A percentile compares a stretch with the other conserved stretches of the same genome.
These are phyloP conservation scores for Blastocystis sp. DNA, from an alignment of 352 stramenopile genomes.

Conservation along the genomic window DNA sequence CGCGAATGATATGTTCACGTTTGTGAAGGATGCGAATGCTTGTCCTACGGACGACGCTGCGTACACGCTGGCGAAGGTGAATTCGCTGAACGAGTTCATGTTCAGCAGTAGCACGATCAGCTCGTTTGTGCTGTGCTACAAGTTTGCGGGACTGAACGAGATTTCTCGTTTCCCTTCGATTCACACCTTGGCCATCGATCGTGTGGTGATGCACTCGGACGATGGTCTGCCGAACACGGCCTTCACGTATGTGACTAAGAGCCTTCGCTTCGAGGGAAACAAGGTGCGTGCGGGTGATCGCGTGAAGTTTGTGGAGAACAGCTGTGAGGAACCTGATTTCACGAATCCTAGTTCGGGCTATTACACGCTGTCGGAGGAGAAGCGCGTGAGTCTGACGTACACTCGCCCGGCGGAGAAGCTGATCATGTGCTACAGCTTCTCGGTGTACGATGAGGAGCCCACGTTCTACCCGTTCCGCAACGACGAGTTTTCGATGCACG, in stretches of 20 bases:
- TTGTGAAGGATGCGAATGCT: neutral
- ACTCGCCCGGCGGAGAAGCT: neutral
- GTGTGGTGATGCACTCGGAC: neutral
- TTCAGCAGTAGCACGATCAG: neutral
- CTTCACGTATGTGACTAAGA: constrained; percentile 45
- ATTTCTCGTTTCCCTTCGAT: neutral
- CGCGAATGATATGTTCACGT: neutral
- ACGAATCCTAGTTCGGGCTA: neutral
- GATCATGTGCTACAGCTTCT: constrained; percentile 34
- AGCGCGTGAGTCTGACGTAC: neutral
- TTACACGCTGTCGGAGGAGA: constrained; percentile 3
- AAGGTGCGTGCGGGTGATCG: constrained; percentile 2
- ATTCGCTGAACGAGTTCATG: neutral
- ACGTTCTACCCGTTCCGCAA: constrained; percentile 30
- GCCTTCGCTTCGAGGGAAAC: neutral
- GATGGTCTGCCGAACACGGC: neutral
- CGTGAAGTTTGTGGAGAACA: constrained; percentile 39
- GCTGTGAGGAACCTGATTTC: constrained; percentile 26
- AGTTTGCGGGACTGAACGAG: neutral
- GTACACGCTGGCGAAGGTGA: neutral
- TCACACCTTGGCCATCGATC: constrained; percentile 1
- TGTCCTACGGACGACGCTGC: neutral
- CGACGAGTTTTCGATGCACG: constrained; percentile 32
- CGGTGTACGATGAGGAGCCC: neutral
- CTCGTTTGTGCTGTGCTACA: constrained; percentile 9